Percentiles rank a stretch among this genome's conserved stretches.
Evolutionary conservation across 768 basidiomycete species (phyloP).

Genomic region (Tephrocybe sp.): DNA sequence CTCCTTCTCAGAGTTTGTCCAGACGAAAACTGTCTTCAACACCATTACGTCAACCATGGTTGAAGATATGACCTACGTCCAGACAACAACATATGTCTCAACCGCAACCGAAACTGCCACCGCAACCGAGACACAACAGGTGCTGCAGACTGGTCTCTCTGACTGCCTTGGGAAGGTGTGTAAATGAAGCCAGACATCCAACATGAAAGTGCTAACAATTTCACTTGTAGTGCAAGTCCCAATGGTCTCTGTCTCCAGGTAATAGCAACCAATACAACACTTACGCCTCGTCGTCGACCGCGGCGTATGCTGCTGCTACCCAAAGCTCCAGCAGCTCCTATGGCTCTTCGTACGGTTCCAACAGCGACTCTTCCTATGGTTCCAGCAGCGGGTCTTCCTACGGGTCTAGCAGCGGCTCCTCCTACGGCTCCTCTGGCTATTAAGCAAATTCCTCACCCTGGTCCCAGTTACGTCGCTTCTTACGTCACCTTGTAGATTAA

Average conservation of each 20-base stretch:
- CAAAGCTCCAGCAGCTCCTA: slow-evolving; percentile 14
- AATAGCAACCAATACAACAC: slow-evolving; percentile 53
- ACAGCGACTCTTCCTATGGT: slow-evolving; percentile 14
- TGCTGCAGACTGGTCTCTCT: slow-evolving; percentile 49
- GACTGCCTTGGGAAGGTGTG: slow-evolving; percentile 52
- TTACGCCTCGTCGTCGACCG: slow-evolving; percentile 31
- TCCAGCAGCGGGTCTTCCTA: slow-evolving; percentile 25
- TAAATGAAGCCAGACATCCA: slow-evolving; percentile 3
- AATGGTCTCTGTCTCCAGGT: slow-evolving; percentile 50
- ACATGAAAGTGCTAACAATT: slow-evolving; percentile 16
- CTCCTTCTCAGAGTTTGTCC: slow-evolving; percentile 10
- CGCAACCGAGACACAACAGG: slow-evolving; percentile 44
- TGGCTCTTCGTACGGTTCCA: too few relatives aligned
- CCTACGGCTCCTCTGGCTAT: slow-evolving; percentile 25
- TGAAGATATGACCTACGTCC: slow-evolving; percentile 44
- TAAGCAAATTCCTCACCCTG: slow-evolving; percentile 21
- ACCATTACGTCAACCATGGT: slow-evolving; percentile 56
- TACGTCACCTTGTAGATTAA: slow-evolving; percentile 35
- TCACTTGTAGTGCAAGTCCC: slow-evolving; percentile 52
- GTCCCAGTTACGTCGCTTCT: slow-evolving; percentile 26
- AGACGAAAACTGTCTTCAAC: slow-evolving; percentile 61
- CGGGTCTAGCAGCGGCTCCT: slow-evolving; percentile 9
- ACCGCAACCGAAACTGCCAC: slow-evolving; percentile 48
- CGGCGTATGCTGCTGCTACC: slow-evolving; percentile 20
- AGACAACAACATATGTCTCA: slow-evolving; percentile 54